These are phyloP conservation scores for Tolypocladium guangdongense DNA, from an alignment of 2,329 filamentous ascomycete species.

Conservation along the genomic window DNA sequence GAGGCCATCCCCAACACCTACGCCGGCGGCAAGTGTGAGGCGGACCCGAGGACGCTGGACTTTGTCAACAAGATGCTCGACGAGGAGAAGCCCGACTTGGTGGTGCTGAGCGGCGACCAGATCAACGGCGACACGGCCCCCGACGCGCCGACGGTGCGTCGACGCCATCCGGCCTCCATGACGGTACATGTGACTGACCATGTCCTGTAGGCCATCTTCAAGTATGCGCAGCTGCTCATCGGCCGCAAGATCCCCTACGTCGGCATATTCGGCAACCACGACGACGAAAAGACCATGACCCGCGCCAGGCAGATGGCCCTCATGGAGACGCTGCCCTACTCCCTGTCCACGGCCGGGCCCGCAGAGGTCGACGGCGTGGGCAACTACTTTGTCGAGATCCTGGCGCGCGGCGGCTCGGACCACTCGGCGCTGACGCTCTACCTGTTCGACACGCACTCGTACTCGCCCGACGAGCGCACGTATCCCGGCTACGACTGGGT, in stretches of 20 bases:
- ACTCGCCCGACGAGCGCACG: constrained; percentile 78
- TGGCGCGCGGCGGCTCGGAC: constrained; percentile 65
- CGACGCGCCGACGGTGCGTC: constrained; percentile 70
- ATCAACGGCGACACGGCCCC: constrained; percentile 89
- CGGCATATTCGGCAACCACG: constrained; percentile 94
- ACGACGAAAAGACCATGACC: constrained; percentile 77
- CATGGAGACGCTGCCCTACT: constrained; percentile 79
- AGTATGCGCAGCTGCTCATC: constrained; percentile 75
- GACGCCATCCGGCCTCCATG: background rate
- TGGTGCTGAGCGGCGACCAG: constrained; percentile 87
- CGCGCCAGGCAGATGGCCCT: constrained; percentile 74
- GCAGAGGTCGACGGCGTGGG: constrained; percentile 79
- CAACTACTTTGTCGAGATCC: constrained; percentile 88
- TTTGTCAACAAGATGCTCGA: constrained; percentile 78
- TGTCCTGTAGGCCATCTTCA: constrained; percentile 65
- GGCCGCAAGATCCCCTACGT: constrained; percentile 86
- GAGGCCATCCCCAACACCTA: constrained; percentile 69
- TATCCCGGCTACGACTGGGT: constrained; percentile 97
- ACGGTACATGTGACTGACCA: constrained; percentile 10
- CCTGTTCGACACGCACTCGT: constrained; percentile 84
- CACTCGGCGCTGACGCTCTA: constrained; percentile 94
- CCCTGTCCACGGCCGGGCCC: constrained; percentile 74
- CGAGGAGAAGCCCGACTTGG: constrained; percentile 86
- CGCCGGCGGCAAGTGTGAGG: constrained; percentile 72
- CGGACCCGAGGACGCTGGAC: constrained; percentile 81